A percentile compares a stretch with the other conserved stretches of the same genome.
phyloP scores from a whole-genome alignment of 139 green algal species.

The Choricystis sp. region DNA sequence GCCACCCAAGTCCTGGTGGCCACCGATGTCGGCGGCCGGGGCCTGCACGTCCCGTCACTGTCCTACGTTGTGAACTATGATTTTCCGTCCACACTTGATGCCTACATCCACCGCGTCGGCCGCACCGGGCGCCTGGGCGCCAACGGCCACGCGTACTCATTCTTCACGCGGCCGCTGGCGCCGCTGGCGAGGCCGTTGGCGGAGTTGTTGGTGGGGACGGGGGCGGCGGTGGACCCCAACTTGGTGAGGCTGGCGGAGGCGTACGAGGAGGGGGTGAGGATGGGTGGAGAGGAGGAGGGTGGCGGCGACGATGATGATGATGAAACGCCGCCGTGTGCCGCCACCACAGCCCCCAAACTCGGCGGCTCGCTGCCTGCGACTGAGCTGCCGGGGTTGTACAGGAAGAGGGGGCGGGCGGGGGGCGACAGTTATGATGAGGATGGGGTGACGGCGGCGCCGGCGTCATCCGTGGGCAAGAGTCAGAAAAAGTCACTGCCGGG shows the following conservation, averaged over 20 bases:
- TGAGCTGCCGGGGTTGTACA: not conserved
- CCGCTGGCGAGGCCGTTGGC: conserved; percentile 39
- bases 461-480: too few species aligned
- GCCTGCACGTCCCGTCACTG: conserved; percentile 60
- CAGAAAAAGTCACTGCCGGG: too few species aligned
- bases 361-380: not conserved
- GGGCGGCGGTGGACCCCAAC: conserved; percentile 56
- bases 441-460: not conserved
- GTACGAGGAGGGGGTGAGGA: conserved; percentile 13
- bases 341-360: not conserved
- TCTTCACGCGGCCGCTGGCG: conserved; percentile 67
- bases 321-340: not conserved
- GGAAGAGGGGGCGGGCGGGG: not conserved
- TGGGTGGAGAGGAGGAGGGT: not conserved
- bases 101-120: conserved; percentile 84
- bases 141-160: conserved; percentile 66
- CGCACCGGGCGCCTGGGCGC: conserved; percentile 72
- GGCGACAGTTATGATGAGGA: not conserved
- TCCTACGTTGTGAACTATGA: conserved; percentile 83
- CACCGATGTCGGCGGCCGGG: conserved; percentile 64
- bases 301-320: not conserved
- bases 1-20: conserved; percentile 52
- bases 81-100: conserved; percentile 62
- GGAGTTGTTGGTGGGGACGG: conserved; percentile 29
- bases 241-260: conserved; percentile 47